Evolutionary conservation across 2,329 filamentous ascomycete genomes (phyloP).

Genomic region (Byssoonygena ceratinophila): DNA sequence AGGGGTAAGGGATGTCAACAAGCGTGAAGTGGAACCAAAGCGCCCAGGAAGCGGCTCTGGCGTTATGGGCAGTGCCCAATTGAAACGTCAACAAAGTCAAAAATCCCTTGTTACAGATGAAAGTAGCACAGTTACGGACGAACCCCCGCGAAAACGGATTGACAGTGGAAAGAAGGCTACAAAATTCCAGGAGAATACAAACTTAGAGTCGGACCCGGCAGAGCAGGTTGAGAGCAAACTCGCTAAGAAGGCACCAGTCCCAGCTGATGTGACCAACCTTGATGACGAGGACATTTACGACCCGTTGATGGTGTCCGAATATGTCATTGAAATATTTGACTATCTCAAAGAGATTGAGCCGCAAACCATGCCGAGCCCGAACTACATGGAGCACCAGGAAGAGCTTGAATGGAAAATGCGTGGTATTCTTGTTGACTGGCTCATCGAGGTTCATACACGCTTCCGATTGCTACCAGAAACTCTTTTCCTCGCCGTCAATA

Average conservation of each 20-base stretch:
- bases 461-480: slow-evolving; percentile 90
- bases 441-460: slow-evolving; percentile 87
- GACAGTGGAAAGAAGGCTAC: slow-evolving; percentile 43
- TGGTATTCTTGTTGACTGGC: slow-evolving; percentile 92
- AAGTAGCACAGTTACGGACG: slow-evolving; percentile 45
- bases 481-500: slow-evolving; percentile 88
- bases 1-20: slow-evolving; percentile 51
- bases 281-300: slow-evolving; percentile 85
- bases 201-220: slow-evolving; percentile 20
- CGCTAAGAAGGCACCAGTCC: not conserved
- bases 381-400: slow-evolving; percentile 93
- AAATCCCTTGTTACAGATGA: slow-evolving; percentile 50
- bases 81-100: slow-evolving; percentile 52
- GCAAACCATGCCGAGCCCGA: slow-evolving; percentile 60
- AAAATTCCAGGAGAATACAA: slow-evolving; percentile 2
- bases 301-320: slow-evolving; percentile 94
- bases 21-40: slow-evolving; percentile 62
- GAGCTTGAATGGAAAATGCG: slow-evolving; percentile 99
- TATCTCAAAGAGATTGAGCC: slow-evolving; percentile 88
- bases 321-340: slow-evolving; percentile 86
- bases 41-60: slow-evolving; percentile 62
- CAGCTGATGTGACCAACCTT: slow-evolving; percentile 45
- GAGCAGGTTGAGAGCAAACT: slow-evolving; percentile 10
- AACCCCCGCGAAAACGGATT: slow-evolving; percentile 58
- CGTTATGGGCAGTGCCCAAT: slow-evolving; percentile 51